Evolutionary conservation across 1,284 basidiomycete species (phyloP).

Genomic region (Meira nashicola): DNA sequence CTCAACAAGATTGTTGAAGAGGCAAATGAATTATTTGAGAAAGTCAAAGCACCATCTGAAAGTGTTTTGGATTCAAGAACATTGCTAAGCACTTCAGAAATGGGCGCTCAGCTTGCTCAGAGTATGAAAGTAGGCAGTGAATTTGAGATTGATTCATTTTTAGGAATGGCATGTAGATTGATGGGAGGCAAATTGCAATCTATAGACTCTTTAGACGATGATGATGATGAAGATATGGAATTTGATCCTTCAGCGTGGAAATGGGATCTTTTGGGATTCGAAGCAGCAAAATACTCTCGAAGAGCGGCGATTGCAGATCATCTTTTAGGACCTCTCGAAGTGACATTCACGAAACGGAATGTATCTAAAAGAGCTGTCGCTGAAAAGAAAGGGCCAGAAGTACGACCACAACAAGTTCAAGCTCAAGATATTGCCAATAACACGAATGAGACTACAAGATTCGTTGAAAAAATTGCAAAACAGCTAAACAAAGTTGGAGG

Average conservation of each 20-base stretch:
- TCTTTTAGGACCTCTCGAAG: constrained; percentile 44
- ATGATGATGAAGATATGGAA: constrained; percentile 19
- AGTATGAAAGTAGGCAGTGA: constrained; percentile 42
- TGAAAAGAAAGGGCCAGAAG: constrained; percentile 12
- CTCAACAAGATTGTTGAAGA: neutral
- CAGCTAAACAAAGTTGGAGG: constrained; percentile 55
- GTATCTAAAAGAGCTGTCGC: constrained; percentile 6
- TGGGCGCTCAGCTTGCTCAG: constrained; percentile 41
- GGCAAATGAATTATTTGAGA: neutral
- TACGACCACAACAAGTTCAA: constrained; percentile 17
- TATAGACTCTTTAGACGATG: constrained; percentile 4
- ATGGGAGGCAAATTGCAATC: constrained; percentile 29
- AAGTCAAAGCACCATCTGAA: constrained; percentile 34
- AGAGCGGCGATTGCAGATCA: constrained; percentile 41
- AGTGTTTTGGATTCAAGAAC: constrained; percentile 42
- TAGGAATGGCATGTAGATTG: constrained; percentile 28
- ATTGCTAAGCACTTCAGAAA: constrained; percentile 37
- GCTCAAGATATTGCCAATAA: constrained; percentile 33
- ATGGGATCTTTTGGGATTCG: constrained; percentile 33
- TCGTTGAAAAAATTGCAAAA: constrained; percentile 50
- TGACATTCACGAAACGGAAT: constrained; percentile 25
- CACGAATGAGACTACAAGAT: constrained; percentile 37
- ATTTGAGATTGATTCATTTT: constrained; percentile 46
- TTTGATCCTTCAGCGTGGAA: constrained; percentile 29
- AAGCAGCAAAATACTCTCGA: constrained; percentile 25